Conservation (phyloP, 768 basidiomycete species). For the Strobilomyces dryophilus region DNA sequence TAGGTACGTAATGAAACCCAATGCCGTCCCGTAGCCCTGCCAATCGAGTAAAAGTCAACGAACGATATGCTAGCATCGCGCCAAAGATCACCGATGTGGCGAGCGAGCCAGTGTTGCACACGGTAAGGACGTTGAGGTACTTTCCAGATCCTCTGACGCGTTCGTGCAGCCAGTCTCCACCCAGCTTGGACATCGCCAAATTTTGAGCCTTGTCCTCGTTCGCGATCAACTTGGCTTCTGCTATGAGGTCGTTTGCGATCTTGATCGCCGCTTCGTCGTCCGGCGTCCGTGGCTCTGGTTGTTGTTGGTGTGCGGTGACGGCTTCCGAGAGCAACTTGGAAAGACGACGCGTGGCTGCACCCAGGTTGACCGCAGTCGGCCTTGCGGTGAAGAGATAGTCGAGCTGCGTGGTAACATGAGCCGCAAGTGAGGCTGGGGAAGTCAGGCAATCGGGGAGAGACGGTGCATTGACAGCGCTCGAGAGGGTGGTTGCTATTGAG, state of each 20-base stretch:
- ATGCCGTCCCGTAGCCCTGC: slow-evolving; percentile 92
- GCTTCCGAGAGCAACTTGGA: slow-evolving; percentile 37
- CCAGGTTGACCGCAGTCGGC: slow-evolving; percentile 96
- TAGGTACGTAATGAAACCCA: slow-evolving; percentile 90
- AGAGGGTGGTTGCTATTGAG: slow-evolving; percentile 63
- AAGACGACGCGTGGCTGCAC: slow-evolving; percentile 77
- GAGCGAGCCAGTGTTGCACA: slow-evolving; percentile 96
- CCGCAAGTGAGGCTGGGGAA: slow-evolving; percentile 47
- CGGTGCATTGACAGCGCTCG: slow-evolving; percentile 43
- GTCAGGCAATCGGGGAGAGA: slow-evolving; percentile 52
- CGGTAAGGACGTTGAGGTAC: slow-evolving; percentile 79
- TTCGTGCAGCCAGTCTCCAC: slow-evolving; percentile 80
- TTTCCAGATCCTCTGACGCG: slow-evolving; percentile 33
- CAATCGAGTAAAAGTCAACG: slow-evolving; percentile 1
- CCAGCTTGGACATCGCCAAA: slow-evolving; percentile 77
- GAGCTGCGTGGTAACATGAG: slow-evolving; percentile 55
- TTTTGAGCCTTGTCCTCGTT: slow-evolving; percentile 88
- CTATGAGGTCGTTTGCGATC: slow-evolving; percentile 56
- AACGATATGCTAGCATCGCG: not conserved
- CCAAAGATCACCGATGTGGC: slow-evolving; percentile 70
- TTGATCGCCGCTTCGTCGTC: slow-evolving; percentile 38
- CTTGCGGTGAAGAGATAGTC: slow-evolving; percentile 79
- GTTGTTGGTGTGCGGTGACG: slow-evolving; percentile 15
- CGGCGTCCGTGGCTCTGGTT: slow-evolving; percentile 7
- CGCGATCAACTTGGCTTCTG: slow-evolving; percentile 71